Evolutionary conservation across 2,329 filamentous ascomycete species (phyloP).

Genomic region (Chrysosporium keratinophilum): DNA sequence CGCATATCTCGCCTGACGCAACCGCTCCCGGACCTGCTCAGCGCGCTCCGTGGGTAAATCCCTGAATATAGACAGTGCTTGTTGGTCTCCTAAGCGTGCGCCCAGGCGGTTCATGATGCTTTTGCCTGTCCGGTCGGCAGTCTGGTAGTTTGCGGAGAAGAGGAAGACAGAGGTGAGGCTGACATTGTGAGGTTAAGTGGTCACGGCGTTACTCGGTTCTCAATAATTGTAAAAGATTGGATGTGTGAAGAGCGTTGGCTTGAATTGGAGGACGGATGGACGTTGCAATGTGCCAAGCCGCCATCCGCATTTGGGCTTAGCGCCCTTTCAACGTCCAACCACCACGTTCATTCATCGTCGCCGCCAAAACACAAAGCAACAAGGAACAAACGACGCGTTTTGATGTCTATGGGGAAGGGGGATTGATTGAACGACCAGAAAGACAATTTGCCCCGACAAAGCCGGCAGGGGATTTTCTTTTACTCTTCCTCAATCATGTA

Average conservation of each 20-base stretch:
- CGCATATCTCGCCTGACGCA: constrained; percentile 11
- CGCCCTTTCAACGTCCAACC: background rate
- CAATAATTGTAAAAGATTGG: background rate
- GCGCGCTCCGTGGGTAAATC: constrained; percentile 19
- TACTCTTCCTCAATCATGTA: background rate
- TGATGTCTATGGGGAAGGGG: background rate
- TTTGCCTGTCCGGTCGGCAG: constrained; percentile 32
- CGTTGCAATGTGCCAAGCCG: background rate
- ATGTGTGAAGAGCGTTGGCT: too few species aligned
- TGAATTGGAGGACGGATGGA: background rate
- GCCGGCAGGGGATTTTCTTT: background rate
- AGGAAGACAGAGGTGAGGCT: constrained; percentile 17
- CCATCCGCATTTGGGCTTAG: background rate
- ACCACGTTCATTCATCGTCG: background rate
- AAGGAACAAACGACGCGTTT: background rate
- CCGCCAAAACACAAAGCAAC: background rate
- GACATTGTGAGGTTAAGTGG: too few species aligned
- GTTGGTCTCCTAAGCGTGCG: background rate
- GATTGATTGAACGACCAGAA: background rate
- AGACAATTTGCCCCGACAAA: background rate
- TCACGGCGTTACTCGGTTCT: background rate
- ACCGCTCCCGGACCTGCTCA: constrained; percentile 17
- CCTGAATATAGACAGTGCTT: constrained; percentile 10
- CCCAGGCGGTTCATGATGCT: constrained; percentile 27
- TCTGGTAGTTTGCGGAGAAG: constrained; percentile 17